Conservation (phyloP, 2,329 filamentous ascomycete genomes). For the Penicillium sp. region DNA sequence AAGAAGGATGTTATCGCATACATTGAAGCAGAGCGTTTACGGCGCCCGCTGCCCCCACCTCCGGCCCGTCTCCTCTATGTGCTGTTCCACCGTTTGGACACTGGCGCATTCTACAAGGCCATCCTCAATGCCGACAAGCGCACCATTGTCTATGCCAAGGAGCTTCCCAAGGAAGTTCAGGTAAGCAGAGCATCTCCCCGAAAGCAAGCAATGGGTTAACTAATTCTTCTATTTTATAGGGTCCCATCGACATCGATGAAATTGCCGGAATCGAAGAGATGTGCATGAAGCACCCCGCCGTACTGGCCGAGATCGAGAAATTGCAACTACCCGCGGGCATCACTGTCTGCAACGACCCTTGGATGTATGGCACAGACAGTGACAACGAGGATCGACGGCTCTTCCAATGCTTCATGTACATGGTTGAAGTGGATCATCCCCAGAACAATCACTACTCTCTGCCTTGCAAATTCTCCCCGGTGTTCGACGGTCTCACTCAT, state of each 20-base stretch:
- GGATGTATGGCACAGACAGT: constrained; percentile 63
- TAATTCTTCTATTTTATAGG: constrained; percentile 56
- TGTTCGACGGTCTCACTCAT: constrained; percentile 59
- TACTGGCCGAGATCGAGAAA: constrained; percentile 60
- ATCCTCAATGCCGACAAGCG: constrained; percentile 44
- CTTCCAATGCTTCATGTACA: constrained; percentile 45
- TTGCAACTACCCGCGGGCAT: constrained; percentile 58
- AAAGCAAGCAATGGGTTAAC: constrained; percentile 41
- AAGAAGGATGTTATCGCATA: constrained; percentile 61
- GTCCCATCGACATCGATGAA: constrained; percentile 60
- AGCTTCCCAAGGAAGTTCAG: constrained; percentile 49
- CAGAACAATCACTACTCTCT: constrained; percentile 41
- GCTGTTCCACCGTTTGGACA: constrained; percentile 48
- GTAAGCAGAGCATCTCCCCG: constrained; percentile 30
- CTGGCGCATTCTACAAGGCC: constrained; percentile 43
- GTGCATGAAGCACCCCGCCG: constrained; percentile 55
- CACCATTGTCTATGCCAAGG: constrained; percentile 38
- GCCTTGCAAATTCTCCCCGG: constrained; percentile 40
- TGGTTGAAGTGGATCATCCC: constrained; percentile 36
- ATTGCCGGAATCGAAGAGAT: constrained; percentile 58
- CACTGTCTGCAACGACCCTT: constrained; percentile 60
- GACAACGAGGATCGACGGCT: constrained; percentile 41
- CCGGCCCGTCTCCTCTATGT: constrained; percentile 56
- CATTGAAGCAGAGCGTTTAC: constrained; percentile 61
- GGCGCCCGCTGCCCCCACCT: constrained; percentile 49